Conservation (phyloP, 2,329 filamentous ascomycete genomes). For the Byssothecium circinans region DNA sequence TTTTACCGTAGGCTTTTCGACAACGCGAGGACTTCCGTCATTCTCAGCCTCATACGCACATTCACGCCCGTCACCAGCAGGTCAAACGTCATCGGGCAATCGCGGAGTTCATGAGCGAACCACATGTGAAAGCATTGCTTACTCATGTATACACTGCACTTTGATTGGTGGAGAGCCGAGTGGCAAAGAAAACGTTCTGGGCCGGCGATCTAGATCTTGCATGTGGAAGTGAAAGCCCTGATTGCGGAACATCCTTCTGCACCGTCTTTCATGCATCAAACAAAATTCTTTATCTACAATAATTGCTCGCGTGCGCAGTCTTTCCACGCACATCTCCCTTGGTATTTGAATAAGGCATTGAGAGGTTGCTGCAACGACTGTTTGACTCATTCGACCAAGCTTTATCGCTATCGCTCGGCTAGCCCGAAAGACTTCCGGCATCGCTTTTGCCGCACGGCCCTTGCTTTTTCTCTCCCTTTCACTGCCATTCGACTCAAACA, state of each 20-base stretch:
- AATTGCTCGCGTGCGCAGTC: slow-evolving; percentile 14
- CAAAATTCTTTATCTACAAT: slow-evolving; percentile 3
- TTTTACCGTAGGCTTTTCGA: no score
- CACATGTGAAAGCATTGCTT: slow-evolving; percentile 4
- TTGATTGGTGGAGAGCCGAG: slow-evolving; percentile 13
- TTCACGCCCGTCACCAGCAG: no score
- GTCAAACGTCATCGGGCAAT: slow-evolving; percentile 25
- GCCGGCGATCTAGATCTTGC: slow-evolving; percentile 3
- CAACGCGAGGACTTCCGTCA: no score
- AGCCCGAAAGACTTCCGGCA: slow-evolving; percentile 19
- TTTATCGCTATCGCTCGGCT: background rate
- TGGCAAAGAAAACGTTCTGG: slow-evolving; percentile 7
- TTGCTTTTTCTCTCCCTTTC: slow-evolving; percentile 18
- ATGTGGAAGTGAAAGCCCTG: background rate
- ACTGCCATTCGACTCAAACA: slow-evolving; percentile 9
- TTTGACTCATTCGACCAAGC: slow-evolving; percentile 14
- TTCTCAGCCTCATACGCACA: no score
- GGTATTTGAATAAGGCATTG: no score
- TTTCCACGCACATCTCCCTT: slow-evolving; percentile 3
- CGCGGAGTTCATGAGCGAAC: slow-evolving; percentile 15
- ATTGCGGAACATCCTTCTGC: background rate
- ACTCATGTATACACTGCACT: slow-evolving; percentile 3
- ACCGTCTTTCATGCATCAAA: background rate
- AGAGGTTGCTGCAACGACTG: background rate
- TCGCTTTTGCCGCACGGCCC: slow-evolving; percentile 16